Percentiles rank a stretch among this genome's conserved stretches.
phyloP scores from a whole-genome alignment of 2,329 filamentous ascomycete genomes.

The Chaetomium olivaceum region DNA sequence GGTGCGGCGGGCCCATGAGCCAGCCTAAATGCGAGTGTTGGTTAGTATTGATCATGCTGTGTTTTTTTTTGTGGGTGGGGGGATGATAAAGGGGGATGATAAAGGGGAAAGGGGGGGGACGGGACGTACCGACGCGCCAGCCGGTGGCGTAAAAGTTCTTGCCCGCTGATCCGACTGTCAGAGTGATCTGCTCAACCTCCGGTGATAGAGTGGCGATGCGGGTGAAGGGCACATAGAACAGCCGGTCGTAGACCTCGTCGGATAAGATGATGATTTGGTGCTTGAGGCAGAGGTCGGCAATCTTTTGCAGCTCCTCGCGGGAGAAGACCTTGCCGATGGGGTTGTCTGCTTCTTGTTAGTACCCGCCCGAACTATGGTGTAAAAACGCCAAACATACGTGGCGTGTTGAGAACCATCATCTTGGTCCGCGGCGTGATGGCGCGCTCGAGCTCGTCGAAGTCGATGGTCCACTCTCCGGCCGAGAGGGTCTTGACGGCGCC shows the following conservation, averaged over 20 bases:
- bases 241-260: slow-evolving; percentile 89
- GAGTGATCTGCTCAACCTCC: slow-evolving; percentile 80
- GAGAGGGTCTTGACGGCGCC: slow-evolving; percentile 79
- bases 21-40: slow-evolving; percentile 56
- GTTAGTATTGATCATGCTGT: neutral
- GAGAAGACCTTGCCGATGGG: slow-evolving; percentile 96
- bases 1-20: slow-evolving; percentile 83
- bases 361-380: neutral
- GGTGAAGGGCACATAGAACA: slow-evolving; percentile 95
- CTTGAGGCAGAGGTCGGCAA: slow-evolving; percentile 87
- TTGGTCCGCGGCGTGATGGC: slow-evolving; percentile 85
- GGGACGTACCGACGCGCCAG: slow-evolving; percentile 72
- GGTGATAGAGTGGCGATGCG: slow-evolving; percentile 87
- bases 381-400: slow-evolving; percentile 43
- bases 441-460: slow-evolving; percentile 72
- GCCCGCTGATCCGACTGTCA: slow-evolving; percentile 93
- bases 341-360: slow-evolving; percentile 62
- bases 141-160: slow-evolving; percentile 99
- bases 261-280: slow-evolving; percentile 92
- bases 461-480: slow-evolving; percentile 83
- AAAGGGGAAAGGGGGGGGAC: neutral
- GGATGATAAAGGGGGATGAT: neutral
- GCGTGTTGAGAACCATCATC: slow-evolving; percentile 91
- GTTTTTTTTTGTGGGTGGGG: too few species aligned
- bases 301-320: slow-evolving; percentile 75